Evolutionary conservation across 768 basidiomycete species (phyloP).

Genomic region (Stropharia rugosoannulata): DNA sequence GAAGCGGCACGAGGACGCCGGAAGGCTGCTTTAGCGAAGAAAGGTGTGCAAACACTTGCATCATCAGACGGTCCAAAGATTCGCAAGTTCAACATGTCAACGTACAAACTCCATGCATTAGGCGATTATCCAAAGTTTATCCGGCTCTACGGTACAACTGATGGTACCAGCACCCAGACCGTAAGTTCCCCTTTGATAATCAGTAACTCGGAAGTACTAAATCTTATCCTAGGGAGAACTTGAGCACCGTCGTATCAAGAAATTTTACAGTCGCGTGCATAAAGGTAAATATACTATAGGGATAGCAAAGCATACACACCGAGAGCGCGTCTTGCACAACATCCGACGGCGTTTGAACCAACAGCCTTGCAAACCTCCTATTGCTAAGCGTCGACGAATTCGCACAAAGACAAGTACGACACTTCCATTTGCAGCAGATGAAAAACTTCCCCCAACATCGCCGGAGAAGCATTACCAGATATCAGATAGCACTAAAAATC

Average conservation of each 20-base stretch:
- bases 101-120: conserved; percentile 19
- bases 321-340: conserved; percentile 13
- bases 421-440: conserved; percentile 5
- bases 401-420: background rate
- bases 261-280: conserved; percentile 13
- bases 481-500: background rate
- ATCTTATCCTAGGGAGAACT: conserved; percentile 10
- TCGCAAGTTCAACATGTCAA: conserved; percentile 14
- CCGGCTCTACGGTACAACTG: conserved; percentile 13
- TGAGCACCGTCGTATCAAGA: conserved; percentile 16
- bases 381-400: conserved; percentile 1
- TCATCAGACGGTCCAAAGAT: background rate
- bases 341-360: background rate
- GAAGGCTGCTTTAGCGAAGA: conserved; percentile 6
- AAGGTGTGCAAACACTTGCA: conserved; percentile 12
- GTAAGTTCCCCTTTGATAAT: conserved; percentile 1
- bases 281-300: conserved; percentile 16
- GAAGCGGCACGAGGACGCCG: conserved; percentile 17
- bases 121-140: conserved; percentile 12
- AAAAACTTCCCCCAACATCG: conserved; percentile 1
- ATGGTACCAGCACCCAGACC: conserved; percentile 9
- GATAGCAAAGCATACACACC: conserved; percentile 12
- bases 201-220: background rate
- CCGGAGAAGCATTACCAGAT: conserved; percentile 11
- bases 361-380: conserved; percentile 5